These are phyloP conservation scores for Phytomonas francai DNA, from an alignment of 208 protist species.

Conservation along the genomic window DNA sequence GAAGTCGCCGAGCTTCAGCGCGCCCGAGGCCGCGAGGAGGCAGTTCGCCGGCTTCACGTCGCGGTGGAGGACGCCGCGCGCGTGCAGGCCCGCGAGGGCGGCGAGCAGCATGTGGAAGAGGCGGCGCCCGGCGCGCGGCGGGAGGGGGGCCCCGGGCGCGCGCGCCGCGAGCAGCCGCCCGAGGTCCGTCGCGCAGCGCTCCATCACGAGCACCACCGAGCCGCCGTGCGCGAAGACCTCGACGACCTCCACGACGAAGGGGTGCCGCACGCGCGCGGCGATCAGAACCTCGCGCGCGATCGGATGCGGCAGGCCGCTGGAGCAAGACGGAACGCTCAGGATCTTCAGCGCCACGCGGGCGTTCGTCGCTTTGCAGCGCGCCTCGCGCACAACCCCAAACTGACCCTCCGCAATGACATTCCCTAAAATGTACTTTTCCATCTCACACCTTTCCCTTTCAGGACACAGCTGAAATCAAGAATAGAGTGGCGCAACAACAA, in stretches of 20 bases:
- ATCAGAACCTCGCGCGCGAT: slow-evolving; percentile 70
- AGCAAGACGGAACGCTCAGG: slow-evolving; percentile 32
- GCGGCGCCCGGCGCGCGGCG: slow-evolving; percentile 13
- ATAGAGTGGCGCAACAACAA: neutral
- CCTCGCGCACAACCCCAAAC: slow-evolving; percentile 60
- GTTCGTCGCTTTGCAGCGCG: slow-evolving; percentile 40
- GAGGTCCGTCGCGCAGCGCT: slow-evolving; percentile 61
- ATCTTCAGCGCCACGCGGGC: slow-evolving; percentile 65
- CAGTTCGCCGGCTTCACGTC: slow-evolving; percentile 88
- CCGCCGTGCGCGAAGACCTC: slow-evolving; percentile 61
- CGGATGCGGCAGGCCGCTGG: slow-evolving; percentile 76
- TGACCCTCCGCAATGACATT: slow-evolving; percentile 65
- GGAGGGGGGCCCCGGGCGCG: slow-evolving; percentile 22
- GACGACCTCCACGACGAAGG: slow-evolving; percentile 47
- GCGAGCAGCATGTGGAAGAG: slow-evolving; percentile 61
- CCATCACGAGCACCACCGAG: slow-evolving; percentile 70
- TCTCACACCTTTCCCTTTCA: slow-evolving; percentile 6
- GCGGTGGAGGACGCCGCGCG: slow-evolving; percentile 59
- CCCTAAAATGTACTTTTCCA: slow-evolving; percentile 60
- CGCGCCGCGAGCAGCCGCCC: slow-evolving; percentile 24
- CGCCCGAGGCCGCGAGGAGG: slow-evolving; percentile 45
- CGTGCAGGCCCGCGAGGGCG: slow-evolving; percentile 58
- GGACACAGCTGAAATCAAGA: neutral
- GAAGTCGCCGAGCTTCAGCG: slow-evolving; percentile 96
- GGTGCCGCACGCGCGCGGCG: slow-evolving; percentile 31